Evolutionary conservation across 495 filamentous ascomycete species (phyloP).

Genomic region (Thermothielavioides terrestris): DNA sequence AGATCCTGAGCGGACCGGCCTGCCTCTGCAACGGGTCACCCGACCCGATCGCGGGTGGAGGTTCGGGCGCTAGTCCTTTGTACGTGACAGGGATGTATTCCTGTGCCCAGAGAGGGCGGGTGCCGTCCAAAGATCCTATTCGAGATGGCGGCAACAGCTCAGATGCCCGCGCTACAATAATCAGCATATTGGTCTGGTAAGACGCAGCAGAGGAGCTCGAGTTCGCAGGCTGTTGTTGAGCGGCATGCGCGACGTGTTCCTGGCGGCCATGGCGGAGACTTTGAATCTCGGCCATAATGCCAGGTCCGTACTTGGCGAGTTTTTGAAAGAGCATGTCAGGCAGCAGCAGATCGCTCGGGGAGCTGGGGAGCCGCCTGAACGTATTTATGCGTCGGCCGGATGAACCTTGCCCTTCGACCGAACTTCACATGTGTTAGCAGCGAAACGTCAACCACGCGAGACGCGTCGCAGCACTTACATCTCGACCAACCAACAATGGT

Average conservation of each 20-base stretch:
- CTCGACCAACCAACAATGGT: constrained; percentile 68
- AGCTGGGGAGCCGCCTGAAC: constrained; percentile 31
- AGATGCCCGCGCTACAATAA: constrained; percentile 35
- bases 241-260: constrained; percentile 22
- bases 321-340: constrained; percentile 33
- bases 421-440: constrained; percentile 16
- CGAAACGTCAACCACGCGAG: neutral
- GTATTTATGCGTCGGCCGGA: constrained; percentile 19
- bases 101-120: constrained; percentile 38
- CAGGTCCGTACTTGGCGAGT: constrained; percentile 30
- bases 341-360: constrained; percentile 24
- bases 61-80: constrained; percentile 33
- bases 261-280: constrained; percentile 39
- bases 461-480: constrained; percentile 35
- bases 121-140: neutral
- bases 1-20: constrained; percentile 8
- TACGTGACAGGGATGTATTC: constrained; percentile 47
- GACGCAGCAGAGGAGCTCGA: constrained; percentile 14
- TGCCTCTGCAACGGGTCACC: constrained; percentile 4
- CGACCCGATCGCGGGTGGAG: constrained; percentile 14
- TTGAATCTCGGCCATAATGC: constrained; percentile 36
- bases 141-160: constrained; percentile 28
- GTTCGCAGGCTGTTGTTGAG: constrained; percentile 17
- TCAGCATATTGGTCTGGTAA: constrained; percentile 33
- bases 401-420: constrained; percentile 9